Conservation (phyloP, 345 rosid species). For the Dipteronia dyeriana region DNA sequence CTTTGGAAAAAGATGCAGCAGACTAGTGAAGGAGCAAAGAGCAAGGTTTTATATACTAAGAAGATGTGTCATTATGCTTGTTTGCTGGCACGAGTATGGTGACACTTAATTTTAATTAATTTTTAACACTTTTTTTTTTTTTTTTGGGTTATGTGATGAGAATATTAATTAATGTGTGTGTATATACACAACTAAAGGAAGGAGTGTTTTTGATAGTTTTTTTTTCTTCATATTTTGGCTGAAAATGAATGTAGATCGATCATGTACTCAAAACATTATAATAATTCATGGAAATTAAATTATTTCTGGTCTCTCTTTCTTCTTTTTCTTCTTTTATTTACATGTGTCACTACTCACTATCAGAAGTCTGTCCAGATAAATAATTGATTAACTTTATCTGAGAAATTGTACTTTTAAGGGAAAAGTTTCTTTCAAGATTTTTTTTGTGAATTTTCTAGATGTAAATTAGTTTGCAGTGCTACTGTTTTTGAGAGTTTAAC, state of each 20-base stretch:
- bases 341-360: background rate
- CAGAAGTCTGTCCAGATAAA: background rate
- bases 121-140: background rate
- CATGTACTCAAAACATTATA: conserved; percentile 6
- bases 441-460: background rate
- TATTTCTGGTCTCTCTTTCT: background rate
- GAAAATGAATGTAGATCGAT: conserved; percentile 1
- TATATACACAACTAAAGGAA: background rate
- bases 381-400: background rate
- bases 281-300: background rate
- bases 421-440: background rate
- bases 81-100: conserved; percentile 60
- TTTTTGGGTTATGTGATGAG: background rate
- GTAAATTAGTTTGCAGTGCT: background rate
- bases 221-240: background rate
- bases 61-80: conserved; percentile 57
- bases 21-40: conserved; percentile 53
- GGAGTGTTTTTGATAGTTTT: background rate
- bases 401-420: background rate
- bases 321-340: background rate
- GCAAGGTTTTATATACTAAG: conserved; percentile 66
- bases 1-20: conserved; percentile 44
- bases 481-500: background rate
- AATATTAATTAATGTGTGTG: background rate
- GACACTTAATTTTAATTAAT: conserved; percentile 19